Percentiles rank a stretch among this genome's conserved stretches.
Evolutionary conservation across 352 stramenopile species (phyloP).

Genomic region (Globisporangium irregulare): DNA sequence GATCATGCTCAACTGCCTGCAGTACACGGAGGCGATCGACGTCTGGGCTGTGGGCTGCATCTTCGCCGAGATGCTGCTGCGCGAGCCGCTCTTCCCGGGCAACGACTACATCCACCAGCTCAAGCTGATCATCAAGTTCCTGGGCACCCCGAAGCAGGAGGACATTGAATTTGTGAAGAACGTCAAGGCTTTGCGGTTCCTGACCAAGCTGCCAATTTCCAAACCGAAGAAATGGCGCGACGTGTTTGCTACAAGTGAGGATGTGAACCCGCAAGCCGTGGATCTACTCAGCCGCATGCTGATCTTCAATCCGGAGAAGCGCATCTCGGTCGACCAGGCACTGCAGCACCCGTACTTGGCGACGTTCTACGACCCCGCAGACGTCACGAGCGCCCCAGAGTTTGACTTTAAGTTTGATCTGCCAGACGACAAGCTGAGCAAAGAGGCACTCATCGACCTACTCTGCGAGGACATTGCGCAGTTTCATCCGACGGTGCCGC

Average conservation of each 20-base stretch:
- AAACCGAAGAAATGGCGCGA: conserved; percentile 73
- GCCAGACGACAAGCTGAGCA: conserved; percentile 57
- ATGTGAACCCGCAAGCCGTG: conserved; percentile 47
- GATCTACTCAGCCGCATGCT: conserved; percentile 68
- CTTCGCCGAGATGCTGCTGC: conserved; percentile 96
- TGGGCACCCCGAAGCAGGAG: conserved; percentile 68
- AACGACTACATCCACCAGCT: conserved; percentile 86
- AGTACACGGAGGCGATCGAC: conserved; percentile 94
- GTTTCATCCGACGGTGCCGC: conserved; percentile 36
- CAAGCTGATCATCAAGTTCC: conserved; percentile 75
- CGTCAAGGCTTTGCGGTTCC: conserved; percentile 87
- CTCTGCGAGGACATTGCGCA: conserved; percentile 60
- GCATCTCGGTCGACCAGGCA: conserved; percentile 57
- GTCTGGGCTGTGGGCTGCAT: conserved; percentile 97
- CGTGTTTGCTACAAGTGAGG: conserved; percentile 38
- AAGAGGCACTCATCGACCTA: conserved; percentile 54
- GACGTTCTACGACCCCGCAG: conserved; percentile 87
- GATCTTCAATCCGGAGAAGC: conserved; percentile 69
- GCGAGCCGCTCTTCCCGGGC: conserved; percentile 94
- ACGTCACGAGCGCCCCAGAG: conserved; percentile 31
- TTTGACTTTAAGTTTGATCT: conserved; percentile 76
- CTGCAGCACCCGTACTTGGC: conserved; percentile 67
- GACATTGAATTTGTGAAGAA: conserved; percentile 87
- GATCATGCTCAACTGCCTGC: conserved; percentile 94
- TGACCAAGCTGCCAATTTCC: conserved; percentile 73